Evolutionary conservation across 1,284 basidiomycete species (phyloP).

Genomic region (Schizophyllum commune): DNA sequence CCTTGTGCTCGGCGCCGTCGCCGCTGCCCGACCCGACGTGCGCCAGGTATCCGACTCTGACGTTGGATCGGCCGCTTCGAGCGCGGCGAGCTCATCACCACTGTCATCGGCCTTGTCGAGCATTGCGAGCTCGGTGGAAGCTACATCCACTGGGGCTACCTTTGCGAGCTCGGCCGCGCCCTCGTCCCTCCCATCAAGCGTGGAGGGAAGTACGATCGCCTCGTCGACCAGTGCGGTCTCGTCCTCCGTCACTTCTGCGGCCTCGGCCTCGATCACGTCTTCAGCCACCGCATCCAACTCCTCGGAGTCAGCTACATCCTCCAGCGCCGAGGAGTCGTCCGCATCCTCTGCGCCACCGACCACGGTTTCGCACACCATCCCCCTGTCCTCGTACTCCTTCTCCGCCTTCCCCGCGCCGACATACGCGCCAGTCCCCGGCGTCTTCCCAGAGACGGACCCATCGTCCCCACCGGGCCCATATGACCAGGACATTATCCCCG

Average conservation of each 20-base stretch:
- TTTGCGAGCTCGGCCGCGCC: not conserved
- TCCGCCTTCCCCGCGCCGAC: slow-evolving; percentile 37
- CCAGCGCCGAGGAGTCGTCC: not conserved
- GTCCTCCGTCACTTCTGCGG: not conserved
- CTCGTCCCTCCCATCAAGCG: not conserved
- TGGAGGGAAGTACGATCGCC: not conserved
- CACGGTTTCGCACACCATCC: slow-evolving; percentile 8
- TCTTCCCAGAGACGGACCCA: slow-evolving; percentile 37
- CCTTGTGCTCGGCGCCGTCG: not conserved
- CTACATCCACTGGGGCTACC: too few species aligned
- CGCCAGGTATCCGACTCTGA: not conserved
- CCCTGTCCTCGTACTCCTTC: slow-evolving; percentile 28
- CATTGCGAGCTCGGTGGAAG: too few species aligned
- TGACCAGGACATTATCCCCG: slow-evolving; percentile 32
- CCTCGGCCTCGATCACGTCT: not conserved
- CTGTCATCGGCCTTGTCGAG: too few species aligned
- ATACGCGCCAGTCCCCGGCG: slow-evolving; percentile 28
- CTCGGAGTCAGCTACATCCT: not conserved
- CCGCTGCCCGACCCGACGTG: not conserved
- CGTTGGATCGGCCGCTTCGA: not conserved
- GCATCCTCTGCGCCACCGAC: not conserved
- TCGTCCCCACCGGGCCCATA: slow-evolving; percentile 31
- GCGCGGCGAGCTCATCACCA: too few species aligned
- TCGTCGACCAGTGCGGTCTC: not conserved
- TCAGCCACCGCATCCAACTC: not conserved